A percentile compares a stretch with the other conserved stretches of the same genome.
Conservation (phyloP, 176 grass and related monocot genomes). For the Urochloa ruziziensis region DNA sequence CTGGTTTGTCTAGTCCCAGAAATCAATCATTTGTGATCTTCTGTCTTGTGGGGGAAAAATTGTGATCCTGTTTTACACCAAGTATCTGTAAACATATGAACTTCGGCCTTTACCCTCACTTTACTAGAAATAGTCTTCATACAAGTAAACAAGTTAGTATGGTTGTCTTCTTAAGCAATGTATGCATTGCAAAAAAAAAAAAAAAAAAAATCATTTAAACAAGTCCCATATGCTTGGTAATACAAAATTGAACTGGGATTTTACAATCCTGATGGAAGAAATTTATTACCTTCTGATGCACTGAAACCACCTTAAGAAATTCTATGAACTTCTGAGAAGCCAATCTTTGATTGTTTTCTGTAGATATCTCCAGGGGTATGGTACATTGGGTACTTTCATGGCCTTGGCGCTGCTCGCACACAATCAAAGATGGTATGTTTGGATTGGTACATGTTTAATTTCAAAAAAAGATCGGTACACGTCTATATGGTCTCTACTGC, state of each 20-base stretch:
- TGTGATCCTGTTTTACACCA: slow-evolving; percentile 6
- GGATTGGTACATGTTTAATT: slow-evolving; percentile 4
- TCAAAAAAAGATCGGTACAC: slow-evolving; percentile 11
- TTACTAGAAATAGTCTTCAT: slow-evolving; percentile 1
- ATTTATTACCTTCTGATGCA: slow-evolving; percentile 4
- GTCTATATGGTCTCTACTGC: no score
- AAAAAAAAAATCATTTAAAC: no score
- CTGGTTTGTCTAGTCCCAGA: slow-evolving; percentile 10
- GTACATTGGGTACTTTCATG: slow-evolving; percentile 98
- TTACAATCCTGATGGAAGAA: slow-evolving; percentile 21
- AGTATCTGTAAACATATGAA: neutral
- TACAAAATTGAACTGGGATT: neutral
- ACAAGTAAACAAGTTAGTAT: slow-evolving; percentile 15
- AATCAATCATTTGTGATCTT: neutral
- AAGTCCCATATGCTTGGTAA: neutral
- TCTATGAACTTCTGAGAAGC: slow-evolving; percentile 12
- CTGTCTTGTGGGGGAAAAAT: neutral
- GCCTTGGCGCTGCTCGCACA: slow-evolving; percentile 81
- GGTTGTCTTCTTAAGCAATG: neutral
- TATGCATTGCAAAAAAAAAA: neutral
- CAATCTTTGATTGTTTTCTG: slow-evolving; percentile 27
- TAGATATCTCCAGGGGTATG: slow-evolving; percentile 84
- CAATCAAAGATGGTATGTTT: slow-evolving; percentile 95
- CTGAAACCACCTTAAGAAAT: neutral
- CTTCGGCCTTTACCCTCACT: neutral